Conservation (phyloP, 2,329 filamentous ascomycete species). For the Alternaria incomplexa region DNA sequence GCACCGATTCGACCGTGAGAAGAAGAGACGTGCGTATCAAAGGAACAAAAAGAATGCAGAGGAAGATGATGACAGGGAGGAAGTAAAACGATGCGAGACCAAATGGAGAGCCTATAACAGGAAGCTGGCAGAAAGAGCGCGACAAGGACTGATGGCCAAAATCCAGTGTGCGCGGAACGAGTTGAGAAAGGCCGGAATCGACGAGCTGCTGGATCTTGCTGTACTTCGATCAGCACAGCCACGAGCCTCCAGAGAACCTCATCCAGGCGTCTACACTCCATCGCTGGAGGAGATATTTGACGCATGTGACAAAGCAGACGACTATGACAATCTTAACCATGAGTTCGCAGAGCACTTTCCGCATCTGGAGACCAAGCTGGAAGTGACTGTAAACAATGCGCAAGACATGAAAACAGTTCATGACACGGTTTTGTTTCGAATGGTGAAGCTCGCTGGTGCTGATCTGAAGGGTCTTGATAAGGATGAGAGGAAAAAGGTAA, state of each 20-base stretch:
- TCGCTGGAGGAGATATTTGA: neutral
- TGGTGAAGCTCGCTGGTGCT: constrained; percentile 17
- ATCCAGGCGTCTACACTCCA: neutral
- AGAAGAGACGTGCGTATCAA: neutral
- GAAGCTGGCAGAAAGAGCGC: constrained; percentile 4
- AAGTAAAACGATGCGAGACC: neutral
- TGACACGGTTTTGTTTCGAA: constrained; percentile 5
- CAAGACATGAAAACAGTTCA: constrained; percentile 4
- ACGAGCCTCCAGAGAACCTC: neutral
- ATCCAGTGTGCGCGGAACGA: constrained; percentile 13
- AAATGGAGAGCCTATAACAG: neutral
- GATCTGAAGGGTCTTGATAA: constrained; percentile 7
- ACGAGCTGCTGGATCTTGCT: constrained; percentile 17
- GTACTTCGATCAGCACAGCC: constrained; percentile 24
- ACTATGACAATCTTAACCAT: neutral
- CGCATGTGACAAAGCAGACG: neutral
- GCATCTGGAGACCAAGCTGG: constrained; percentile 3
- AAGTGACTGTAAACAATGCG: constrained; percentile 1
- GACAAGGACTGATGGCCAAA: neutral
- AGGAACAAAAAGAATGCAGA: constrained; percentile 8
- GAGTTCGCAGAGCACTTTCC: neutral
- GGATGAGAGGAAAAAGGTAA: constrained; percentile 1
- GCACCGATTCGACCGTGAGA: constrained; percentile 2
- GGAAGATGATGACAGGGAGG: neutral
- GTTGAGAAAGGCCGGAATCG: constrained; percentile 8